phyloP scores from a whole-genome alignment of 192 early-diverging fungal species.

The Backusella tuberculispora region DNA sequence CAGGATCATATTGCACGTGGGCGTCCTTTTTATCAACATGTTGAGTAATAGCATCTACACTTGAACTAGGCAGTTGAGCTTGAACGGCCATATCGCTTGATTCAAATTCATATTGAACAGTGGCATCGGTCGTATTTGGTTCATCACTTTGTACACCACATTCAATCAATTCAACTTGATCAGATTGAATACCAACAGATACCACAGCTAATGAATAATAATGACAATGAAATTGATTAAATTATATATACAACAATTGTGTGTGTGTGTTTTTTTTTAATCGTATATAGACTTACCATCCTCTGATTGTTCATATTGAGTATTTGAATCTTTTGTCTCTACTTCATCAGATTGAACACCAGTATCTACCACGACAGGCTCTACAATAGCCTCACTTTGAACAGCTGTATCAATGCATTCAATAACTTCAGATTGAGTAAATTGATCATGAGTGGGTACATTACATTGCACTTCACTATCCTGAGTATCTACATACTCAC shows the following conservation, averaged over 20 bases:
- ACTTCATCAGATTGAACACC: neutral
- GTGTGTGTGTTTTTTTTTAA: too few species aligned
- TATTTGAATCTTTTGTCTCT: neutral
- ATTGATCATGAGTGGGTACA: too few species aligned
- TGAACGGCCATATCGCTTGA: neutral
- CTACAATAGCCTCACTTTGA: neutral
- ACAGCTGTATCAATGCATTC: neutral
- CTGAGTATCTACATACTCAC: neutral
- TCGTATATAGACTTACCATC: neutral
- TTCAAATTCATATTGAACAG: neutral
- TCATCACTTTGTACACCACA: conserved; percentile 13
- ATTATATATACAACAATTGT: too few species aligned
- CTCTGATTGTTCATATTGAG: neutral
- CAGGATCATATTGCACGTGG: neutral
- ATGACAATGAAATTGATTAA: neutral
- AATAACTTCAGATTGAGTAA: too few species aligned
- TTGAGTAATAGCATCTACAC: neutral
- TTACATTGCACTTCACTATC: too few species aligned
- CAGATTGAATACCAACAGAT: conserved; percentile 2
- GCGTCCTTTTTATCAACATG: neutral
- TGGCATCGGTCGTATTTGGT: neutral
- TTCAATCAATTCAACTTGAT: neutral
- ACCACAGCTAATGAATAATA: neutral
- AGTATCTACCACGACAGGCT: neutral
- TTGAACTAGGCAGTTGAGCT: neutral